Evolutionary conservation across 1,284 basidiomycete genomes (phyloP), one percentile per base, ranked within the genome.

Genomic region (Xerocomus minutiporus): DNA sequence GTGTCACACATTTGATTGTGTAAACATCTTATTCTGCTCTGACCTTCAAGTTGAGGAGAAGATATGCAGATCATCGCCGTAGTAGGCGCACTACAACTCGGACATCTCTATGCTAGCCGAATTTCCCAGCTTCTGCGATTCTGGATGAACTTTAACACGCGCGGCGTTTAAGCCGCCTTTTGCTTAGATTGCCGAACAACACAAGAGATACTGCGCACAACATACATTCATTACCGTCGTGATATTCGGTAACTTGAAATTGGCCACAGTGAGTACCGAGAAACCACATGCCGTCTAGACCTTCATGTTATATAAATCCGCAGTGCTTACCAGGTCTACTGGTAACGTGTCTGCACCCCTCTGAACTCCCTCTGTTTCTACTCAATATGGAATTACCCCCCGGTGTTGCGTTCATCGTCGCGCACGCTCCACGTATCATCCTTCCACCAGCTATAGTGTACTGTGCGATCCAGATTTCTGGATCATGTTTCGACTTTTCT

Each of bases 351-450:
- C 8, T 9, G 4, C 17, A 36, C n/a, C 1, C 31, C 31, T 32
- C 31, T 32, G 12, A 32, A 32, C 31, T 11, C 2, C 32, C 32
- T 34, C 32, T 12, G 5, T 15, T 34, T 34, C 3, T 35, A 15
- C 17, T 40, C 39, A 40, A 23, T 3, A 65, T 62, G 61, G 53
- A 54, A 28, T 45, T 67, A 8, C 64, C 70, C 6, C 70, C 69
- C 8, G 66, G 67, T 38, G 47, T 70, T 46, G 45, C 56, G 13
- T 61, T 59, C 17, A 39, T 67, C 45, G 7, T 52, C 48, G 38
- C 48, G 15, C 61, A 60, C 13, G 48, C 62, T 20, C 65, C 57
- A 5, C 56, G 60, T 7, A 38, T 67, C 8, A 6, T 57, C 2
- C n/a, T 61, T 40, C 62, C 61, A 28, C 61, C 65, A 5, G 43